These are phyloP conservation scores for Globisporangium acanthophoron DNA, from an alignment of 352 stramenopile species.

Conservation along the genomic window DNA sequence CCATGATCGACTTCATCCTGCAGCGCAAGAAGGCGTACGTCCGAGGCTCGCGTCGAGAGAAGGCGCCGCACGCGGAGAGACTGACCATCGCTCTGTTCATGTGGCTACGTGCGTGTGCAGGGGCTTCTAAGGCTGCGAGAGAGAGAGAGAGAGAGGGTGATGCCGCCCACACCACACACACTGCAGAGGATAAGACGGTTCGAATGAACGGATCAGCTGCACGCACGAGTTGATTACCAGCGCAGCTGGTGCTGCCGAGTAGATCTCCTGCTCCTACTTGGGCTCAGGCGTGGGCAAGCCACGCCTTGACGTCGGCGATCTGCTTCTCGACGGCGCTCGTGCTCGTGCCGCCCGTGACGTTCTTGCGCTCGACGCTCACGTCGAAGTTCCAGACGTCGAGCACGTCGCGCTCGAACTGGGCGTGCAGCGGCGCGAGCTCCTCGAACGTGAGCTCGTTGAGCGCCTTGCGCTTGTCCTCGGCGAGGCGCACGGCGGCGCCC, in stretches of 20 bases:
- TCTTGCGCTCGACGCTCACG: conserved; percentile 88
- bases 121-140: not conserved
- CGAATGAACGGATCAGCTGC: not conserved
- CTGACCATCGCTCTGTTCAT: not conserved
- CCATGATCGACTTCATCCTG: conserved; percentile 84
- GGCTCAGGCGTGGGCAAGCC: conserved; percentile 32
- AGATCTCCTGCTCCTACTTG: too few relatives aligned
- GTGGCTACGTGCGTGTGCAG: not conserved
- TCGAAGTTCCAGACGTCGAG: conserved; percentile 89
- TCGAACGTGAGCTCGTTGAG: conserved; percentile 87
- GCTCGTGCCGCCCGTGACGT: conserved; percentile 80
- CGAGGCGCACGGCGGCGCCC: conserved; percentile 90
- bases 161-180: too few relatives aligned
- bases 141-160: too few relatives aligned
- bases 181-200: not conserved
- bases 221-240: not conserved
- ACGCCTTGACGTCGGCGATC: conserved; percentile 67
- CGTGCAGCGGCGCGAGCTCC: conserved; percentile 85
- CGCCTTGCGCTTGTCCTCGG: conserved; percentile 84
- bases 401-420: conserved; percentile 88
- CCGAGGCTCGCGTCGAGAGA: conserved; percentile 1
- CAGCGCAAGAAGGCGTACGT: conserved; percentile 74
- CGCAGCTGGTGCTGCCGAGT: too few relatives aligned
- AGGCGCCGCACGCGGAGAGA: not conserved
- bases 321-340: conserved; percentile 77